These are phyloP conservation scores for Garcia nutans DNA, from an alignment of 345 rosid genomes.

Conservation along the genomic window DNA sequence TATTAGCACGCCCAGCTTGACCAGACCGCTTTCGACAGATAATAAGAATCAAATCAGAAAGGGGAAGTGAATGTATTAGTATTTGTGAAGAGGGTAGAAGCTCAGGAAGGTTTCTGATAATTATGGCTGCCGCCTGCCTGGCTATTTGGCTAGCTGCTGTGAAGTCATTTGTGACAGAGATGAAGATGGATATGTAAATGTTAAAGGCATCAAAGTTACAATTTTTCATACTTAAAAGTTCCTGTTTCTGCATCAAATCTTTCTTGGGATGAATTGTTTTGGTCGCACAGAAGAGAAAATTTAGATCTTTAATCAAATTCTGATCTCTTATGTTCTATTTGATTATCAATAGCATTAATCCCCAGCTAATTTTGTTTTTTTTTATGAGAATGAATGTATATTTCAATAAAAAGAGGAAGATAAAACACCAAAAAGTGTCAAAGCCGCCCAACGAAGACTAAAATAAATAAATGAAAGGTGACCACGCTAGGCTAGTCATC, in stretches of 20 bases:
- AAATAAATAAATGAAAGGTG: not conserved
- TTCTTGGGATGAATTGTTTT: not conserved
- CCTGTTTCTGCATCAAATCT: not conserved
- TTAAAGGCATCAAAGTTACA: conserved; percentile 1
- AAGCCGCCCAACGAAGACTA: not conserved
- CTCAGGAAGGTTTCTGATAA: not conserved
- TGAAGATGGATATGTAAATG: not conserved
- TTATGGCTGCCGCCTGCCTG: conserved; percentile 5
- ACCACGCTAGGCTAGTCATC: not conserved
- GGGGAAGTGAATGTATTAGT: not conserved
- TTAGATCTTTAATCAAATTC: not conserved
- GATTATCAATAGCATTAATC: too few species aligned
- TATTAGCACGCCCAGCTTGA: conserved; percentile 4
- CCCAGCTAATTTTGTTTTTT: too few species aligned
- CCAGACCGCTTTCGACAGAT: conserved; percentile 3
- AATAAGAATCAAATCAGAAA: conserved; percentile 2
- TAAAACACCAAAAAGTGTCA: not conserved
- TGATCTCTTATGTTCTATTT: too few species aligned
- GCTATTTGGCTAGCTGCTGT: conserved; percentile 3
- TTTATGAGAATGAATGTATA: too few species aligned
- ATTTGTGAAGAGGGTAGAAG: not conserved
- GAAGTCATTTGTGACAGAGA: conserved; percentile 16
- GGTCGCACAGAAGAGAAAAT: not conserved
- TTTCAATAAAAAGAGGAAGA: not conserved
- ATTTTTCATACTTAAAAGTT: not conserved